These are phyloP conservation scores for Russula sp. DNA, from an alignment of 768 basidiomycete species.

Conservation along the genomic window DNA sequence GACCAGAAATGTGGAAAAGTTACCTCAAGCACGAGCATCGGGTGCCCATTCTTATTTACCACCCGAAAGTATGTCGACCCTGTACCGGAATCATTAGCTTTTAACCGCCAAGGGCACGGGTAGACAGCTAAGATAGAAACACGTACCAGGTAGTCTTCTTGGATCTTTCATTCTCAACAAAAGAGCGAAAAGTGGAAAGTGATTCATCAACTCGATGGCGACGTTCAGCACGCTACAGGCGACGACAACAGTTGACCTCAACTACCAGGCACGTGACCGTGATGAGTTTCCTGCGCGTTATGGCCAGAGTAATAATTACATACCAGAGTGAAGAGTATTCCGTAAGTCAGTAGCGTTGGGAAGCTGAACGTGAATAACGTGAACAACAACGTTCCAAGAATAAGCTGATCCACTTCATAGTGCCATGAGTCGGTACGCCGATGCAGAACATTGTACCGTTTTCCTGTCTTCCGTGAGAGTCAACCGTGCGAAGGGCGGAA, in stretches of 20 bases:
- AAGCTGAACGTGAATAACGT: constrained; percentile 76
- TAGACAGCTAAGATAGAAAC: neutral
- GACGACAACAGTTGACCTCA: constrained; percentile 52
- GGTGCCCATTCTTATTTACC: constrained; percentile 3
- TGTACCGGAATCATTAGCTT: neutral
- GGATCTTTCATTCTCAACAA: constrained; percentile 84
- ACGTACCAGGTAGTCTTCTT: constrained; percentile 70
- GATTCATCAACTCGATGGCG: constrained; percentile 76
- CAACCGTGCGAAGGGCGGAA: neutral
- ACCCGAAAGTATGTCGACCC: constrained; percentile 23
- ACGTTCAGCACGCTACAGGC: constrained; percentile 63
- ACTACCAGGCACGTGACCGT: constrained; percentile 40
- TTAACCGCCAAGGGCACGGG: neutral
- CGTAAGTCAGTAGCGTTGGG: constrained; percentile 85
- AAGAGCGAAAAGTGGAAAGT: constrained; percentile 88
- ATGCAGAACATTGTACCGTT: constrained; percentile 81
- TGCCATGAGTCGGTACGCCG: constrained; percentile 86
- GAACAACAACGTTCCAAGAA: constrained; percentile 92
- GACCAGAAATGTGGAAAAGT: neutral
- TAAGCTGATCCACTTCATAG: constrained; percentile 89
- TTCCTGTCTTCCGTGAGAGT: constrained; percentile 50
- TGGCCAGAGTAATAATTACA: neutral
- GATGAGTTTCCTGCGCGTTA: neutral
- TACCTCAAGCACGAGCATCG: constrained; percentile 25
- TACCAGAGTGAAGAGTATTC: constrained; percentile 75